Conservation (phyloP, 2,329 filamentous ascomycete species). For the Clonostachys rosea region DNA sequence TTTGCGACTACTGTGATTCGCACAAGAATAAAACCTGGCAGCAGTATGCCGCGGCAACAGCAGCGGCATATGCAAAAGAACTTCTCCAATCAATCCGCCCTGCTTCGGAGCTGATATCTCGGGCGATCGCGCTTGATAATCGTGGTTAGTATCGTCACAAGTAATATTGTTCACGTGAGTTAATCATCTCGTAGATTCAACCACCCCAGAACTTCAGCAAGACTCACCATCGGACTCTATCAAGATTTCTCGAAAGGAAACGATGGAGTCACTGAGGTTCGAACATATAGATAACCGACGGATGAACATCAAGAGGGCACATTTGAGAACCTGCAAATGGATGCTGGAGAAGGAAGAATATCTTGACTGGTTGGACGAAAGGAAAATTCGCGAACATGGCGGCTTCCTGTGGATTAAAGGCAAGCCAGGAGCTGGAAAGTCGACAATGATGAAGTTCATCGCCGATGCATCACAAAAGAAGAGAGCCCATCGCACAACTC, state of each 20-base stretch:
- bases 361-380: constrained; percentile 24
- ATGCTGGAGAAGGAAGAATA: constrained; percentile 14
- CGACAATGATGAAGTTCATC: constrained; percentile 37
- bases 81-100: background rate
- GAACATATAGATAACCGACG: background rate
- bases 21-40: constrained; percentile 29
- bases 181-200: no score
- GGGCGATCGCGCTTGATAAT: no score
- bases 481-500: background rate
- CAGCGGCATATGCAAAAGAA: constrained; percentile 13
- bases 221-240: background rate
- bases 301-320: background rate
- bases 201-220: no score
- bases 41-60: constrained; percentile 20
- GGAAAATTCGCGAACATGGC: constrained; percentile 13
- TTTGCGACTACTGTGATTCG: constrained; percentile 28
- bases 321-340: constrained; percentile 10
- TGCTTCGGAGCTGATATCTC: background rate
- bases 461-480: constrained; percentile 41
- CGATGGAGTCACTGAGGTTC: background rate
- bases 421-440: constrained; percentile 40
- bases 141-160: no score
- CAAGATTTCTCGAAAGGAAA: background rate
- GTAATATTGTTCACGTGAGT: no score
- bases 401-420: constrained; percentile 43